Conservation (phyloP, 2,329 filamentous ascomycete species). For the Corynespora cassiicola region DNA sequence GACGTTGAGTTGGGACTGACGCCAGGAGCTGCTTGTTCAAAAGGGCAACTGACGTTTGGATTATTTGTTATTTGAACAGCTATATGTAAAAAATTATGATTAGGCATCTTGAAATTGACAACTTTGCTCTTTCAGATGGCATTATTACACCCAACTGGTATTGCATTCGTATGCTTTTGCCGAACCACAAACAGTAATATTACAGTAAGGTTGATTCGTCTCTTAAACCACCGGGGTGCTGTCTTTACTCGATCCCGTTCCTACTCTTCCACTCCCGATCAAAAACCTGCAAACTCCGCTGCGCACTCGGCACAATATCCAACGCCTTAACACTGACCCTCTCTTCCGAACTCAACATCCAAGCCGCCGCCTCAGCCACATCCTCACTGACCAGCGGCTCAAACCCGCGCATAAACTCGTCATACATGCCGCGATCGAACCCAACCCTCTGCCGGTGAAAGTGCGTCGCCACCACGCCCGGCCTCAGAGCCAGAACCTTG, state of each 20-base stretch:
- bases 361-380: conserved; percentile 51
- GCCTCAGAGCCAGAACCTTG: conserved; percentile 54
- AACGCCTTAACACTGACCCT: conserved; percentile 54
- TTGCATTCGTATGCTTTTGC: too few species aligned
- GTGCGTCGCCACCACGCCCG: conserved; percentile 56
- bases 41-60: too few species aligned
- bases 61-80: too few species aligned
- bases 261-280: conserved; percentile 42
- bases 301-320: conserved; percentile 55
- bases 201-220: too few species aligned
- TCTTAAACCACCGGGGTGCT: too few species aligned
- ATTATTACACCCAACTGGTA: too few species aligned
- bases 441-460: conserved; percentile 57
- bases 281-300: conserved; percentile 45
- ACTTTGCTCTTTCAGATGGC: too few species aligned
- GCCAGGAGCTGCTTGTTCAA: too few species aligned
- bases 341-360: conserved; percentile 51
- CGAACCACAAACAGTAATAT: too few species aligned
- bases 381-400: conserved; percentile 53
- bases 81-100: too few species aligned
- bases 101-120: too few species aligned
- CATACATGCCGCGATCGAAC: conserved; percentile 50
- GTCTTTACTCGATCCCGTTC: too few species aligned
- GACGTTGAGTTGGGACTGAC: conserved; percentile 64
- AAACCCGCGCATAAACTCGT: conserved; percentile 55